A percentile compares a stretch with the other conserved stretches of the same genome.
phyloP scores from a whole-genome alignment of 1,139 yeast species.

The Komagataea norvegica region DNA sequence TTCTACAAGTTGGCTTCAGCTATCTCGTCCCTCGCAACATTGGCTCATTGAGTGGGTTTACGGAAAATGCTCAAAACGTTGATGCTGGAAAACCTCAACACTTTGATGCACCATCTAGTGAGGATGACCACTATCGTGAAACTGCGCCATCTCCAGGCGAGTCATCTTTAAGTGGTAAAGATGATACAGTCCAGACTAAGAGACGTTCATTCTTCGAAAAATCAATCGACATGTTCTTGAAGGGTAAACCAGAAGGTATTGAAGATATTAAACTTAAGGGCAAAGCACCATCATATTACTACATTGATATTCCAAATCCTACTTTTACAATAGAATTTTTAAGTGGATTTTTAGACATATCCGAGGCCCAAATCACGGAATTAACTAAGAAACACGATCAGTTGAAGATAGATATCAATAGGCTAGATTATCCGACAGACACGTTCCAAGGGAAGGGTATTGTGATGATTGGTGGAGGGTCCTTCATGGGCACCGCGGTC shows the following conservation, averaged over 20 bases:
- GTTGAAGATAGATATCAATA: slow-evolving; percentile 18
- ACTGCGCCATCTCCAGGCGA: not conserved
- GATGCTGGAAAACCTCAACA: too few species aligned
- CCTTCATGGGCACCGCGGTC: slow-evolving; percentile 50
- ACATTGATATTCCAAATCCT: slow-evolving; percentile 24
- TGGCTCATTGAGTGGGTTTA: too few species aligned
- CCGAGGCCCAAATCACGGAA: slow-evolving; percentile 22
- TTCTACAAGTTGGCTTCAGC: slow-evolving; percentile 13
- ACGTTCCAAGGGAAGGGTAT: slow-evolving; percentile 53
- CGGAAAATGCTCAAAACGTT: too few species aligned
- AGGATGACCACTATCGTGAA: not conserved
- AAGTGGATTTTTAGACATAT: slow-evolving; percentile 18
- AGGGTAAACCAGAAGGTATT: slow-evolving; percentile 21
- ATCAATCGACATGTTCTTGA: slow-evolving; percentile 20
- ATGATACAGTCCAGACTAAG: slow-evolving; percentile 4
- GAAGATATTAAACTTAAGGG: slow-evolving; percentile 16
- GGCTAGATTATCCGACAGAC: slow-evolving; percentile 27
- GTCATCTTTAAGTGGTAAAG: slow-evolving; percentile 1
- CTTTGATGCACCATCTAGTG: not conserved
- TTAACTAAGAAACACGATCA: slow-evolving; percentile 21
- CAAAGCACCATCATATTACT: slow-evolving; percentile 25
- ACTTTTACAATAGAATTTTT: slow-evolving; percentile 26
- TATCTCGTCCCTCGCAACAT: slow-evolving; percentile 9
- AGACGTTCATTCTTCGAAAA: slow-evolving; percentile 15
- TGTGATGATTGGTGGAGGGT: slow-evolving; percentile 61